Conservation (phyloP, 805 yeast species). For the Starmerella cellae region DNA sequence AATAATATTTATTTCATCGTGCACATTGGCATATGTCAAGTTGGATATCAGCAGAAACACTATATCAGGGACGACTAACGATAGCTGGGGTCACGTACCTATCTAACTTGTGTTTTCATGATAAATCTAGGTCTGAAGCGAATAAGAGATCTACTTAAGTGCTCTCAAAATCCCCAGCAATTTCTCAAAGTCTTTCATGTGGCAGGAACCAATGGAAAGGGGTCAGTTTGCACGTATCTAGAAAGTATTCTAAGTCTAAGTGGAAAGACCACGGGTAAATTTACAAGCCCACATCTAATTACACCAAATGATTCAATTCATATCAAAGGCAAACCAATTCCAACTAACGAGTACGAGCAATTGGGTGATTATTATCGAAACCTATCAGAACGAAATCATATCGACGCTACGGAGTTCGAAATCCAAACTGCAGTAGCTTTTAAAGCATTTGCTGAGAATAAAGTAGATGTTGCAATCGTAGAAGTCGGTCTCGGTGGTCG, state of each 20-base stretch:
- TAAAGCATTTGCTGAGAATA: conserved; percentile 46
- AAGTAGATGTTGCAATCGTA: conserved; percentile 64
- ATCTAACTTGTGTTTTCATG: too few species aligned
- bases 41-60: too few species aligned
- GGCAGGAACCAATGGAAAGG: conserved; percentile 96
- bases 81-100: too few species aligned
- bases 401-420: conserved; percentile 83
- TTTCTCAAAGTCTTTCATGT: conserved; percentile 63
- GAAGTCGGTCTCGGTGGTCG: conserved; percentile 94
- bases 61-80: too few species aligned
- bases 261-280: conserved; percentile 50
- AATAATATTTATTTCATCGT: too few species aligned
- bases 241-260: conserved; percentile 46
- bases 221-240: conserved; percentile 77
- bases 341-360: conserved; percentile 33
- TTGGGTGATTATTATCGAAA: conserved; percentile 34
- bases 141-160: conserved; percentile 33
- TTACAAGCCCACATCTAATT: conserved; percentile 79
- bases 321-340: conserved; percentile 47
- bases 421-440: conserved; percentile 74
- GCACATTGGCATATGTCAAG: too few species aligned
- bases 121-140: conserved; percentile 50
- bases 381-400: conserved; percentile 30
- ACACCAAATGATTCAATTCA: conserved; percentile 62
- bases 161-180: conserved; percentile 57